Base-by-base conservation (phyloP, 2,329 filamentous ascomycete genomes). In the Emericellopsis atlantica region DNA sequence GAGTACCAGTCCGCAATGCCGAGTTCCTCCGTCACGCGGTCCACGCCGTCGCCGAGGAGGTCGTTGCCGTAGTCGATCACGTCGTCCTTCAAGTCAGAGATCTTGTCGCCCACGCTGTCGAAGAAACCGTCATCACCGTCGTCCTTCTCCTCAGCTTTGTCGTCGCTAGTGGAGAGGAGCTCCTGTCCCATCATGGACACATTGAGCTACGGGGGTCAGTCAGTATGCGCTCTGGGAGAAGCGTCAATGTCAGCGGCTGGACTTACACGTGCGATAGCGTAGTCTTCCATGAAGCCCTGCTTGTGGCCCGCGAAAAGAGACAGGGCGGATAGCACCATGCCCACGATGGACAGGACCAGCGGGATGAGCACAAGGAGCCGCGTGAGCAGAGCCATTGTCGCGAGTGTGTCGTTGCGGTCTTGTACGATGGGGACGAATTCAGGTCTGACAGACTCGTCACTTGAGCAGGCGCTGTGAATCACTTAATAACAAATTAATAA, bases 1-100 rank as follows among this genome's bases (percentile, higher is more conserved):
- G 67, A 70, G 48, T 72, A 72, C 69, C 69, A 72, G 44, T 72
- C 57, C 1, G 62, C 60, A 42, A 72, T 62, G 21, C 68, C 67
- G 23, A 72, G 54, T n/a, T 59, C 55, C 11, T 60, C 55, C 38
- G 60, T 56, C 36, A 69, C 39, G 40, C 64, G 48, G 42, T 64
- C 66, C 32, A 61, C 61, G 32, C 64, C 45, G 7, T 63, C 55
- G 42, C 62, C 58, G 5, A 56, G 54, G 29, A 68, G 49, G 26
- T 65, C 54, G 46, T 64, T 63, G 44, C 69, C 44, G 36, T 58
- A 52, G 34, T 60, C 58, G 38, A 55, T 56, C 43, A 60, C 53
- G 8, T 58, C 54, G 32, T 61, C 51, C 40, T 56, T 54, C 36
- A 59, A 45, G 22, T 56, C 49, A 43, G 58, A 44, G 37, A 42